Percentiles rank a stretch among this genome's conserved stretches.
Conservation (phyloP, 2,329 filamentous ascomycete genomes). For the Talaromyces amestolkiae region DNA sequence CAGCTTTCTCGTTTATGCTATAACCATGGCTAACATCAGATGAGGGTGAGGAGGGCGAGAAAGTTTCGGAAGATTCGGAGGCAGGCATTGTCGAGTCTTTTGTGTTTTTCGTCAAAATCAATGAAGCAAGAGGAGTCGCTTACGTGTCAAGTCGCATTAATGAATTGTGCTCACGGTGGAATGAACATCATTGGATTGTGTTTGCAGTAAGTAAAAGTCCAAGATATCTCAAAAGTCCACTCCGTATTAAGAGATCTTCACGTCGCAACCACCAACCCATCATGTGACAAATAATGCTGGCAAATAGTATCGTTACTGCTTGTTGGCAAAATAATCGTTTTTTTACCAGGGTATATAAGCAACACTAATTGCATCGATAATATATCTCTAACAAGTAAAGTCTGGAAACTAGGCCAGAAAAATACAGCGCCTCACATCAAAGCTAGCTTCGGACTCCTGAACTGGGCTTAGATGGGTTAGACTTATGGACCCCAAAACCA, state of each 20-base stretch:
- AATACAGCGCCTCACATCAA: background rate
- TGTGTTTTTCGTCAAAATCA: background rate
- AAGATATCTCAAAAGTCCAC: background rate
- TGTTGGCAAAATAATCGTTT: background rate
- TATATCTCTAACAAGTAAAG: background rate
- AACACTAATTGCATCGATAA: background rate
- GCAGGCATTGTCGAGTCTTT: background rate
- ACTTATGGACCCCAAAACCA: background rate
- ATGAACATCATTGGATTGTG: background rate
- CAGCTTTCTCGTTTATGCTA: background rate
- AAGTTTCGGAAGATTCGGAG: background rate
- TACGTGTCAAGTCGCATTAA: background rate
- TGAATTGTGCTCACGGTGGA: background rate
- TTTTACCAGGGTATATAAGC: background rate
- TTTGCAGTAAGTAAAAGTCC: background rate
- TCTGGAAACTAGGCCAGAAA: background rate
- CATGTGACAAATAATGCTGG: background rate
- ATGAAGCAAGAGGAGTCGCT: background rate
- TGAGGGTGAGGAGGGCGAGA: background rate
- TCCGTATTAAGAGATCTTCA: background rate
- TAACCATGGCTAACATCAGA: background rate
- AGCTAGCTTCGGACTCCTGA: background rate
- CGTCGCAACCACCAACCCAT: background rate
- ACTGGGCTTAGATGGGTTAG: background rate
- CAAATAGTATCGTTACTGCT: background rate